Evolutionary conservation across 345 rosid species (phyloP), one percentile per base, ranked within the genome.

Genomic region (Iberis pinnata): DNA sequence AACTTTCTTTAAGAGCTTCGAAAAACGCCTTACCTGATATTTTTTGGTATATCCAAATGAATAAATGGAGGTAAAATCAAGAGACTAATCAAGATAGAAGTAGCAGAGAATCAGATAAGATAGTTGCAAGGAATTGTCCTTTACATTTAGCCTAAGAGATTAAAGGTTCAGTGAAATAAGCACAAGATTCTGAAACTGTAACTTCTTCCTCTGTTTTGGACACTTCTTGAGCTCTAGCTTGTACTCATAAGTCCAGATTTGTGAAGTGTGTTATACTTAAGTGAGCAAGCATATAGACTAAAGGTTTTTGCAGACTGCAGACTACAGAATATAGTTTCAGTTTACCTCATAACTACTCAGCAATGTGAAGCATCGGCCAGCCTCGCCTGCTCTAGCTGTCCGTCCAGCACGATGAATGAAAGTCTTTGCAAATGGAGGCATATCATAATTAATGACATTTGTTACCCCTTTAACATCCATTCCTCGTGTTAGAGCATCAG

Each of bases 401-500:
- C 90, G 80, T 43, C 98, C 98, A 68, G 86, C 97, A 43, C 97
- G 88, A 74, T 92, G 97, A 52, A 88, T 78, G 65, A 83, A 85
- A 22, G 93, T 88, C 75, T 85, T 92, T 42, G 83, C 68, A 65
- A 66, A 78, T 2, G 77, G 56, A 57, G 98, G 97, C 83, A 78
- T 80, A 59, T 92, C 95, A 61, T 92, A 88, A 56, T 92, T 92
- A 40, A 88, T 64, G 18, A 85, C 95, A 75, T 81, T 83, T 68
- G 76, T 73, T 70, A 92, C 95, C 49, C 90, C 95, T 74, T 85
- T 85, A 49, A 88, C 93, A 64, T 92, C 97, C 88, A 83, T 88
- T 63, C 98, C 98, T 63, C 94, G 95, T 45, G 97, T 80, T 83
- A 92, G 77, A 25, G 93, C 90, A 76, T 92, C 98, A 22, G 95